A percentile compares a stretch with the other conserved stretches of the same genome.
Evolutionary conservation across 129 eudicot species (phyloP).

Genomic region (Dittrichia graveolens): DNA sequence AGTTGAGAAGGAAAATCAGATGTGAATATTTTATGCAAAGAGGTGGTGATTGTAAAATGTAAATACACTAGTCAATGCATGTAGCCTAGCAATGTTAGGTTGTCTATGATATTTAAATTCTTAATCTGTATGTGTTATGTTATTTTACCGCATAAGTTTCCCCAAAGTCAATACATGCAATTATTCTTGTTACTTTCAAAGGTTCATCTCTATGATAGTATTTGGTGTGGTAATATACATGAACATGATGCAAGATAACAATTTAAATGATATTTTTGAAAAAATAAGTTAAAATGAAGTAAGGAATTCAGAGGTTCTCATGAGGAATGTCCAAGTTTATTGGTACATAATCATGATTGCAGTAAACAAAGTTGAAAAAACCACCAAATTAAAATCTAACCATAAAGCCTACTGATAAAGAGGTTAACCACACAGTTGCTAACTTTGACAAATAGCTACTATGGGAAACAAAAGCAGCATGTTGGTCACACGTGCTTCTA

Average conservation of each 20-base stretch:
- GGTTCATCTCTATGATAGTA: too few relatives aligned
- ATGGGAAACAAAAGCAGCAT: background rate
- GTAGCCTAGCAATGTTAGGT: background rate
- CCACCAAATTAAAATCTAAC: background rate
- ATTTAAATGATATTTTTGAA: background rate
- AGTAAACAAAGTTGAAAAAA: background rate
- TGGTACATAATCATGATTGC: background rate
- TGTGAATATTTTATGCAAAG: background rate
- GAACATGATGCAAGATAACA: too few relatives aligned
- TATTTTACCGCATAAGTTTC: background rate
- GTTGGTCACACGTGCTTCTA: conserved; percentile 5
- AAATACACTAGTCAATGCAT: background rate
- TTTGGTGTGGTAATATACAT: too few relatives aligned
- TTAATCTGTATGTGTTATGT: background rate
- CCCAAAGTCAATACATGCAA: too few relatives aligned
- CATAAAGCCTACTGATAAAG: background rate
- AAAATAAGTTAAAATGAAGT: too few relatives aligned
- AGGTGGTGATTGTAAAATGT: background rate
- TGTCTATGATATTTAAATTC: background rate
- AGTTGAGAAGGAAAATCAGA: conserved; percentile 9
- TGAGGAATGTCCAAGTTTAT: background rate
- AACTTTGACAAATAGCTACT: conserved; percentile 8
- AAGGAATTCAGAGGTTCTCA: background rate
- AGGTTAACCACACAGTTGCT: background rate
- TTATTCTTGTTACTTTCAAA: too few relatives aligned